These are phyloP conservation scores for Colletotrichum lindemuthianum DNA, from an alignment of 2,329 filamentous ascomycete genomes.

Conservation along the genomic window DNA sequence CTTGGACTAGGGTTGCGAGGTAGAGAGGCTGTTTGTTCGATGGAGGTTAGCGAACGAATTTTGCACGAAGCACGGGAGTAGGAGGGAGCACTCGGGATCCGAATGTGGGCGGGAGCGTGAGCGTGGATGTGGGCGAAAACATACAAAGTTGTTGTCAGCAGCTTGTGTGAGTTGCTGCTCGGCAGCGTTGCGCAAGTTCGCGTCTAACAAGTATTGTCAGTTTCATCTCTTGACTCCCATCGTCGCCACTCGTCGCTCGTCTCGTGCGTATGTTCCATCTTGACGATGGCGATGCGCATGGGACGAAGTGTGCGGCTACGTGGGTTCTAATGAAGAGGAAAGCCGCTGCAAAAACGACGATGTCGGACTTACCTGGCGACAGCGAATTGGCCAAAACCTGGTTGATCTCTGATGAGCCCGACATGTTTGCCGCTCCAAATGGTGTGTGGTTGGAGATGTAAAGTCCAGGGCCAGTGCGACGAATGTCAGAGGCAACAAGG, in stretches of 20 bases:
- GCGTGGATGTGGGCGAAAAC: constrained; percentile 42
- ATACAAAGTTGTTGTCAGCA: constrained; percentile 94
- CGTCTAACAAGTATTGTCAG: constrained; percentile 69
- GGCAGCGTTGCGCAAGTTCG: constrained; percentile 86
- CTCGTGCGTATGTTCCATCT: no score
- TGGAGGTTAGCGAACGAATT: constrained; percentile 40
- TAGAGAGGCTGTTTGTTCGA: constrained; percentile 78
- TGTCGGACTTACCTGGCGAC: constrained; percentile 79
- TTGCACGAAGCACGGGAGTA: constrained; percentile 21
- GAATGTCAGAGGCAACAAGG: constrained; percentile 17
- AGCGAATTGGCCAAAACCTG: constrained; percentile 97
- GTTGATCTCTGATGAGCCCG: constrained; percentile 86
- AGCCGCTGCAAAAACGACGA: constrained; percentile 3
- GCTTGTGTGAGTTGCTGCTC: constrained; percentile 95
- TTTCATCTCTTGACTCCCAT: constrained; percentile 2
- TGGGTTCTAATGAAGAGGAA: constrained; percentile 21
- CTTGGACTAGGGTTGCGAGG: constrained; percentile 89
- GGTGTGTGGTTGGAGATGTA: constrained; percentile 25
- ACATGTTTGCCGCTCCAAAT: constrained; percentile 61
- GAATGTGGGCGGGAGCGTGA: constrained; percentile 38
- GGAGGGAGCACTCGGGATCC: constrained; percentile 31
- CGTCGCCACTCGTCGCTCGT: no score
- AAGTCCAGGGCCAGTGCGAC: constrained; percentile 33
- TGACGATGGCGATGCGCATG: constrained; percentile 13
- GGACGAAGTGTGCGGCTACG: constrained; percentile 1